Percentiles rank a stretch among this genome's conserved stretches.
These are phyloP conservation scores for Coriolopsis trogii DNA, from an alignment of 1,284 basidiomycete genomes.

Conservation along the genomic window DNA sequence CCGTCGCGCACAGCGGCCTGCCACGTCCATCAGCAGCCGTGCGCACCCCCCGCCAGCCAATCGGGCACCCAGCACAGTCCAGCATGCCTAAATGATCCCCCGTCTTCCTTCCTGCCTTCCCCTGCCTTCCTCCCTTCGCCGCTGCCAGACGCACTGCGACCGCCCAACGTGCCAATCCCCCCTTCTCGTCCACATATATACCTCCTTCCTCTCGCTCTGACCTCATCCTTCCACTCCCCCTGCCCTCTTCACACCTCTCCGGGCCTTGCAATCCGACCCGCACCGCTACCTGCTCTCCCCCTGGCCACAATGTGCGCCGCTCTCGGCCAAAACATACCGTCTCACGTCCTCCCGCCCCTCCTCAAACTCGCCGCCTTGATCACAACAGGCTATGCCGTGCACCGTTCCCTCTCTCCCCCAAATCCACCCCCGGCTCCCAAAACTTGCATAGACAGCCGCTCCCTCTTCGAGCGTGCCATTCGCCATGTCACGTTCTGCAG, in stretches of 20 bases:
- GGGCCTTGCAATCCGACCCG: too few relatives aligned
- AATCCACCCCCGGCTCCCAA: slow-evolving; percentile 31
- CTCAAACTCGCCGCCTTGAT: slow-evolving; percentile 28
- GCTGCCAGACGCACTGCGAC: too few relatives aligned
- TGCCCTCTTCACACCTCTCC: too few relatives aligned
- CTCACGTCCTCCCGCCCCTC: slow-evolving; percentile 16
- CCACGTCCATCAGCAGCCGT: not conserved
- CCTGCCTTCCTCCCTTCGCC: not conserved
- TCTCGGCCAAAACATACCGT: not conserved
- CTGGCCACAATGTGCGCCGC: slow-evolving; percentile 17
- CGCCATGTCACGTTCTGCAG: slow-evolving; percentile 35
- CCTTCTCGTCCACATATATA: too few relatives aligned
- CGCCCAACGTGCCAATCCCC: too few relatives aligned
- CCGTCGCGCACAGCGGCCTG: too few relatives aligned
- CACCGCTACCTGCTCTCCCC: too few relatives aligned
- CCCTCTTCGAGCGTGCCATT: slow-evolving; percentile 35
- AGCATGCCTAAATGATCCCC: too few relatives aligned
- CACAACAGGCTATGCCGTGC: slow-evolving; percentile 29
- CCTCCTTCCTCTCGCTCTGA: too few relatives aligned
- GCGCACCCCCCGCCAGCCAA: not conserved
- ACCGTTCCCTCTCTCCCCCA: slow-evolving; percentile 32
- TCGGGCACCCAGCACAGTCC: too few relatives aligned
- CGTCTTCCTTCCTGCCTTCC: not conserved
- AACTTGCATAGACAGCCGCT: slow-evolving; percentile 27
- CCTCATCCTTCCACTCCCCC: too few relatives aligned